Base-by-base conservation (phyloP, 140 eudicot species). In the Bidens hawaiensis region DNA sequence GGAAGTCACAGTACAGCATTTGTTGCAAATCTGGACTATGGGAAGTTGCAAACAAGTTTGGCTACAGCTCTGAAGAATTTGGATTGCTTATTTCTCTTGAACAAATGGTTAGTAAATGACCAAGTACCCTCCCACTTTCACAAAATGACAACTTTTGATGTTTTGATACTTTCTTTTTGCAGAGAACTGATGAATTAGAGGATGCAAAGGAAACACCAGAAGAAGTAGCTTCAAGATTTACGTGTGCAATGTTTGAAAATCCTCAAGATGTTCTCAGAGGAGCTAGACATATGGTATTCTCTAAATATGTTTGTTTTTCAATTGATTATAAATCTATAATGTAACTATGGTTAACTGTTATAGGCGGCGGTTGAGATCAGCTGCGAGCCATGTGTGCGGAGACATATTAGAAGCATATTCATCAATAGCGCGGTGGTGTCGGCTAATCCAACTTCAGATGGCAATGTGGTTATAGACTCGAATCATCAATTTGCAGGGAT, bases 121-220 rank as follows among this genome's bases (percentile, higher is more conserved):
- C 40, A 56, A 38, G 13, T 12, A 38, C 11, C 62, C 10, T 41
- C 12, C 11, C 24, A 38, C 4, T 56, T 18, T 14, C 43, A 7
- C 46, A 49, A 31, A 57, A 21, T 10, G 52, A 27, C 23, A 24
- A 15, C 49, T 65, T 27, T 38, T 7, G 38, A 31, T 43, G 17
- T 36, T 10, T 6, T 30, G n/a, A 64, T 60, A 3, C 23, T 55
- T 26, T 62, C 38, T 71, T 74, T 6, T 38, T 38, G 64, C 72
- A 87, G 96, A 76, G 88, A 69, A 69, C 76, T 84, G 88, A 84
- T 68, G 97, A 82, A 58, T 56, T 85, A 72, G 97, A 84, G 76
- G 97, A 90, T 71, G 85, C 94, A 9, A 90, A 82, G 78, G 97
- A 90, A 79, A 79, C 97, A n/a, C 97, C 97, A 48, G 94, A 84